Evolutionary conservation across 108 stramenopile species (phyloP).

Genomic region (Hondaea fermentalgiana): DNA sequence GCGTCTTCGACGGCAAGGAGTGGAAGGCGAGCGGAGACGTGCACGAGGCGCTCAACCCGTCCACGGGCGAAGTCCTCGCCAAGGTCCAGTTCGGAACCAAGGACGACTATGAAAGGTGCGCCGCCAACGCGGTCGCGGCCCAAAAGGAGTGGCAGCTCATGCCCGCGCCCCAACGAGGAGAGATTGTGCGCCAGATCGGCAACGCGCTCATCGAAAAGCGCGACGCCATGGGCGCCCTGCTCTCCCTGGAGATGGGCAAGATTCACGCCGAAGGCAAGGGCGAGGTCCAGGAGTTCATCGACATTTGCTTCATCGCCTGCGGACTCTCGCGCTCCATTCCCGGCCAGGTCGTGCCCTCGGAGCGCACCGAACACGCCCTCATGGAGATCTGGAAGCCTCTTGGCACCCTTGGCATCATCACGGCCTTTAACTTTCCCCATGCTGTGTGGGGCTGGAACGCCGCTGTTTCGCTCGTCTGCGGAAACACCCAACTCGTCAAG

Average conservation of each 20-base stretch:
- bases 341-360: conserved; percentile 35
- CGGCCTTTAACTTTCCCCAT: conserved; percentile 41
- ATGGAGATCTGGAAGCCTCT: conserved; percentile 38
- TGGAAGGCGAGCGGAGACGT: conserved; percentile 19
- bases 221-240: conserved; percentile 28
- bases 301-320: conserved; percentile 39
- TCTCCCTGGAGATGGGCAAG: conserved; percentile 43
- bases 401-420: conserved; percentile 34
- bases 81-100: conserved; percentile 18
- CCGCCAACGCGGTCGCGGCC: conserved; percentile 8
- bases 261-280: conserved; percentile 37
- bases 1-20: background rate
- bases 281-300: conserved; percentile 42
- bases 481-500: conserved; percentile 37
- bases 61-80: conserved; percentile 29
- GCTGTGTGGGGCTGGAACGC: conserved; percentile 41
- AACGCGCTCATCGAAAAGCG: conserved; percentile 28
- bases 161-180: conserved; percentile 38
- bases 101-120: conserved; percentile 28
- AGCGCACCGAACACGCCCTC: conserved; percentile 30
- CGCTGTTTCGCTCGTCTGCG: conserved; percentile 26
- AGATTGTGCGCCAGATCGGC: conserved; percentile 41
- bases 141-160: conserved; percentile 24
- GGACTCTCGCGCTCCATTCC: conserved; percentile 23
- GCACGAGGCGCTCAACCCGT: conserved; percentile 17